Base-by-base conservation (phyloP, 2,329 filamentous ascomycete genomes). In the Cryphonectria japonica region DNA sequence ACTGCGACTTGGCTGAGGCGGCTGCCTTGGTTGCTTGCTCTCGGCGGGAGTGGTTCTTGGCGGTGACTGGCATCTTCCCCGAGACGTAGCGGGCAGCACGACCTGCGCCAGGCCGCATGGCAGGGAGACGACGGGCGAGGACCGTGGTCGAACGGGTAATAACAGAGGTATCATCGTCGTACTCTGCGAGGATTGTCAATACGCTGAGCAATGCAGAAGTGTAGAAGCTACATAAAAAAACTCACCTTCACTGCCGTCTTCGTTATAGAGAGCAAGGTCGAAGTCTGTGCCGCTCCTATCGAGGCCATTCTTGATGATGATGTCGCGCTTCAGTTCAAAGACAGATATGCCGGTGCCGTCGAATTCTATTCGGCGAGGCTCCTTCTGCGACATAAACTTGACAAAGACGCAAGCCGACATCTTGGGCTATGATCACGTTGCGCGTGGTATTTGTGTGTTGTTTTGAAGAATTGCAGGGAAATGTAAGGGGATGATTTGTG, bases 361-460 rank as follows among this genome's bases (percentile, higher is more conserved):
- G 82, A 99, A 98, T 79, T 95, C 93, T 78, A 99, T 94, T 79
- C 95, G 91, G 71, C 94, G 94, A 72, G 94, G 93, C 80, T 98
- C 96, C 85, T 94, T 98, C 80, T 97, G 94, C 77, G 95, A 98
- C 85, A 98, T 98, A 91, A 99, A 99, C 85, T 97, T 97, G 93
- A 98, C 99, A 84, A 98, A 98, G 79, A 99, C 96, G 76, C 95
- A 98, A 70, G 96, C 97, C 80, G 94, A 90, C 95, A 98, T 98
- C 78, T 78, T 89, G 84, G 80, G 73, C 67, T 67, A 67, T 69
- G 37, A 57, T 73, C 69, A 73, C 66, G 70, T 60, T 65, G 66
- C 26, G 66, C 19, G 64, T 60, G 32, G 54, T 32, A 50, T 57
- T 61, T 66, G 37, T 41, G 43, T 41, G 43, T 22, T 62, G 26